Base-by-base conservation (phyloP, 768 basidiomycete species). In the Boletus tomentosulus region DNA sequence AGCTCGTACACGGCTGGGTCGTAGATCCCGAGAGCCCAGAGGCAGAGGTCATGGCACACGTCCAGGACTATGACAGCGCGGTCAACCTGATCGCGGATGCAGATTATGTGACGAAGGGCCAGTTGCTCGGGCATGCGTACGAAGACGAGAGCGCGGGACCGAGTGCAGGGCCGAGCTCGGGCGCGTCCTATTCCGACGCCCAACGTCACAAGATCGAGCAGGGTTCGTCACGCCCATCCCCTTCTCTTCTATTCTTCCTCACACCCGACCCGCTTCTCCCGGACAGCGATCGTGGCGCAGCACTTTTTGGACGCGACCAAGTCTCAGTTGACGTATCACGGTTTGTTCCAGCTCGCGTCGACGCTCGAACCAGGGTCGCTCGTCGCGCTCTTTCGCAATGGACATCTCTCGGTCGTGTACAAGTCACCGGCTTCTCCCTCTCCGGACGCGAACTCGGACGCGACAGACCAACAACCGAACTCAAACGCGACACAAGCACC, bases 301-400 rank as follows among this genome's bases (percentile, higher is more conserved):
- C 71, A 76, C 11, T 92, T 89, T 69, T 74, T 97, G 46, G 79
- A 88, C 50, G 71, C 71, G 16, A 86, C 88, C 0, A 78, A 81
- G 55, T 91, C 90, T 2, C 94, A 97, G 63, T 69, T 96, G 51
- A 95, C 92, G 0, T 95, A 95, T 62, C 79, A 91, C 50, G 93
- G 93, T 0, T 78, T 95, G 33, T 93, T 94, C 68, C 80, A 85
- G 34, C 83, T 95, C 46, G 85, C 87, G 0, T 67, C 75, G 7
- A 61, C 68, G 3, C 63, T 81, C 31, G 51, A 69, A 13, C 74
- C 77, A 0, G 78, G 82, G 3, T 74, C 82, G 2, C 81, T 94
- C 51, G 86, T 87, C n/a, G 92, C 93, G 1, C 81, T 95, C 56
- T 96, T 94, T 77, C 84, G 94, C 49, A 92, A 84, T 69, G 92